Base-by-base conservation (phyloP, 306 rosid species). In the Gastrolobium villosum region DNA sequence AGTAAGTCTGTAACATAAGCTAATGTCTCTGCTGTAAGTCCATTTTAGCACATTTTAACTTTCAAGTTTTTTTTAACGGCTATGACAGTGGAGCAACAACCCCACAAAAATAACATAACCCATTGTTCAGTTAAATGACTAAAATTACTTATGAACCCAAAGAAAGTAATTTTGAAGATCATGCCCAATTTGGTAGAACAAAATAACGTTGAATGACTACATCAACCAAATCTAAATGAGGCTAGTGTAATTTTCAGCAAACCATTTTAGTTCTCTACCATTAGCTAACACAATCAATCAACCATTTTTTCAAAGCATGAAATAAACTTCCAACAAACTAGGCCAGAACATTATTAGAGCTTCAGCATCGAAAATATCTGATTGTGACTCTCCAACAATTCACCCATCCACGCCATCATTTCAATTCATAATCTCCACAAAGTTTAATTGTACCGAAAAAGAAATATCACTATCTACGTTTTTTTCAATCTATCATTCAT, bases 381-480 rank as follows among this genome's bases (percentile, higher is more conserved):
- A 87, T 72, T 57, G 66, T 7, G 86, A 87, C 85, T 20, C 8
- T 43, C 34, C 70, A 76, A 48, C 75, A 10, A 55, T 53, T 62
- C 62, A 28, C 54, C 30, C 20, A 6, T 66, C 50, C 72, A 26
- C 6, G 2, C 78, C 46, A 78, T 73, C 83, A 79, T 70, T 77
- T 85, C 88, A 81, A 59, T 54, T 71, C 82, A 74, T 26, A 70
- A 44, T 48, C 74, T 75, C 87, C 85, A 82, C 85, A 82, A 53
- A 62, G 15, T 49, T 57, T 26, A 64, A 65, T 11, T 11, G 66
- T 53, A 31, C 72, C 26, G 48, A 7, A 71, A 87, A 60, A 28
- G n/a, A 66, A 55, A 64, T 63, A 71, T 75, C 86, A 49, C 60
- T 45, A 54, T 43, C 35, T 49, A 32, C 43, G 8, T 57, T 73